These are phyloP conservation scores for Alternaria angustiovoidea DNA, from an alignment of 2,329 filamentous ascomycete species.

Conservation along the genomic window DNA sequence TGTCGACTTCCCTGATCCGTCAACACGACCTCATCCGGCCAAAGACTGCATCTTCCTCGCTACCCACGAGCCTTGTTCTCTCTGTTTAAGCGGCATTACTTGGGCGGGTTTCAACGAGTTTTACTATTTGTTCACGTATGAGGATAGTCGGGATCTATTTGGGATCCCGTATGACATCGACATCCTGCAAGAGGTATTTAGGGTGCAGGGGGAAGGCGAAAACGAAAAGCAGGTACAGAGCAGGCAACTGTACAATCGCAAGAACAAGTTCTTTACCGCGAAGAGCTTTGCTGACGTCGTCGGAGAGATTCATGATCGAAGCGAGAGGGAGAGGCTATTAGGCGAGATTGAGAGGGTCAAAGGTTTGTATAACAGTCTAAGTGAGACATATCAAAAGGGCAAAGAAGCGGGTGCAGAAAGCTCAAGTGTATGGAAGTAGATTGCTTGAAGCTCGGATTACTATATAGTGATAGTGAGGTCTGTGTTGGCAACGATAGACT, in stretches of 20 bases:
- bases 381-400: slow-evolving; percentile 28
- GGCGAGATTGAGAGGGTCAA: slow-evolving; percentile 60
- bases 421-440: slow-evolving; percentile 28
- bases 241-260: slow-evolving; percentile 62
- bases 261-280: slow-evolving; percentile 63
- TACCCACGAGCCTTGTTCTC: slow-evolving; percentile 67
- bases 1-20: slow-evolving; percentile 33
- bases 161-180: slow-evolving; percentile 66
- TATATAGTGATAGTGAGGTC: too few species aligned
- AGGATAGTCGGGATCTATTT: slow-evolving; percentile 66
- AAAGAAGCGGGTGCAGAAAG: slow-evolving; percentile 21
- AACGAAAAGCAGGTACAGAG: slow-evolving; percentile 39
- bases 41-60: slow-evolving; percentile 65
- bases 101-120: slow-evolving; percentile 66
- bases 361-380: slow-evolving; percentile 39
- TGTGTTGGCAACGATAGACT: neutral
- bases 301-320: slow-evolving; percentile 25
- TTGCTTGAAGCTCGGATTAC: too few species aligned
- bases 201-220: slow-evolving; percentile 52
- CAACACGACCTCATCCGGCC: slow-evolving; percentile 51
- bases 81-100: slow-evolving; percentile 66
- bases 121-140: slow-evolving; percentile 67
- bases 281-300: slow-evolving; percentile 30
- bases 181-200: slow-evolving; percentile 65
- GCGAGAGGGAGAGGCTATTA: slow-evolving; percentile 19